Base-by-base conservation (phyloP, 768 basidiomycete species). In the Tephrocybe sp. region DNA sequence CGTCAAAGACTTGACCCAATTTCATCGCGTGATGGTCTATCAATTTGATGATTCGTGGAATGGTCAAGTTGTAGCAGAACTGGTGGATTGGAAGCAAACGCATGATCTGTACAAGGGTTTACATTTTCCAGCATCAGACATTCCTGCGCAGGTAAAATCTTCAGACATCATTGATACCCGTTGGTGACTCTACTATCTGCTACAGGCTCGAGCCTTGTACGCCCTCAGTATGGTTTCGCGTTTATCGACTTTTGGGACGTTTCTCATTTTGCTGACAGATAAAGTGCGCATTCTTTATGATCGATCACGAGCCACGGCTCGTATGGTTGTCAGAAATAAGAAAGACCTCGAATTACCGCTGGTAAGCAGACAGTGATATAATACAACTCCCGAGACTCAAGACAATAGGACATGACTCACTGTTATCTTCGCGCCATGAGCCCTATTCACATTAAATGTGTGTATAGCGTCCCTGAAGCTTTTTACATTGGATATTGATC, bases 391-490 rank as follows among this genome's bases (percentile, higher is more conserved):
- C 5, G 39, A 22, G 1, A 30, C 34, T 13, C n/a, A 38, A 23
- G 14, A 39, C 38, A 13, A 39, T 38, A 87, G 78, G 82, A 92
- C 60, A 89, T 92, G 87, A 90, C 89, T 0, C 86, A 92, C 65
- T 87, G 83, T 49, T 89, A 86, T 57, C 70, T 92, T 8, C 80
- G 89, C n/a, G 88, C 89, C 0, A 91, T 93, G 89, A 87, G 85
- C 56, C 90, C 89, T 5, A 89, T 93, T 42, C 89, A 92, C 61
- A 68, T 89, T 53, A 83, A 89, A 68, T 92, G 84, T 85, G 54
- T 26, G 10, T 44, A 14, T 11, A 22, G 41, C 30, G 10, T 34
- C 33, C 36, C 19, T 16, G 5, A 10, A 13, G 38, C 35, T 23
- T 35, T 30, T 35, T 13, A 16, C n/a, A 44, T 55, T 53, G n/a